Evolutionary conservation across 2,329 filamentous ascomycete species (phyloP).

Genomic region (Phaeosphaeriaceae sp.): DNA sequence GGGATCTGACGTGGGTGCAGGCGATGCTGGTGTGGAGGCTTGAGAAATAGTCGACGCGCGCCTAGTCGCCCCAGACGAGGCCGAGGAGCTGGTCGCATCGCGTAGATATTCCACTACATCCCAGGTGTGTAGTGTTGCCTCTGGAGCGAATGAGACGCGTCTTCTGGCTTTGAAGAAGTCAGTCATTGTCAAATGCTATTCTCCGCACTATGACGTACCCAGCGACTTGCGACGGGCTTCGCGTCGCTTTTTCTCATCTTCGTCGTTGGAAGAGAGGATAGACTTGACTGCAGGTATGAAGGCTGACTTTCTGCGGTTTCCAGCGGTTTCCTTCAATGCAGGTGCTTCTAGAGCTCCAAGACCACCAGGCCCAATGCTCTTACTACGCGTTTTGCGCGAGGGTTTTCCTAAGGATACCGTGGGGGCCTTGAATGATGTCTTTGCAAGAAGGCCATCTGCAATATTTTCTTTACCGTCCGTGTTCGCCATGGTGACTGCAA

Average conservation of each 20-base stretch:
- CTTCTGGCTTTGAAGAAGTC: slow-evolving; percentile 67
- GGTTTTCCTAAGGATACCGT: slow-evolving; percentile 40
- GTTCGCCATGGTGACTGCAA: slow-evolving; percentile 36
- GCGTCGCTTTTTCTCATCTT: slow-evolving; percentile 69
- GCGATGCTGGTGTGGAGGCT: slow-evolving; percentile 35
- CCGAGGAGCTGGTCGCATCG: slow-evolving; percentile 78
- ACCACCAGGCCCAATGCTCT: slow-evolving; percentile 93
- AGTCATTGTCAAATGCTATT: slow-evolving; percentile 4
- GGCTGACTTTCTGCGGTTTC: slow-evolving; percentile 74
- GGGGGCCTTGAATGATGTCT: slow-evolving; percentile 31
- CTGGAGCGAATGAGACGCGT: slow-evolving; percentile 94
- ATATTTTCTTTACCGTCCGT: slow-evolving; percentile 75
- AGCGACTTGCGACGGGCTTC: slow-evolving; percentile 92
- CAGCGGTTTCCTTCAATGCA: slow-evolving; percentile 70
- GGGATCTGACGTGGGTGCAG: slow-evolving; percentile 53
- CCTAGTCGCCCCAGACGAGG: slow-evolving; percentile 76
- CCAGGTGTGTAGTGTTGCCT: slow-evolving; percentile 96
- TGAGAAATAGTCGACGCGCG: slow-evolving; percentile 68
- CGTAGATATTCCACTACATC: slow-evolving; percentile 89
- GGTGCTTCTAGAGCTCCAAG: slow-evolving; percentile 88
- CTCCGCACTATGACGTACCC: slow-evolving; percentile 52
- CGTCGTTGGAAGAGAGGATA: slow-evolving; percentile 64
- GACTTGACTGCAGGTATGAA: slow-evolving; percentile 59
- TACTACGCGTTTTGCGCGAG: slow-evolving; percentile 69
- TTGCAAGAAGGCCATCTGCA: slow-evolving; percentile 47